A percentile compares a stretch with the other conserved stretches of the same genome.
phyloP scores from a whole-genome alignment of 768 basidiomycete species.

The Hypsizygus marmoreus region DNA sequence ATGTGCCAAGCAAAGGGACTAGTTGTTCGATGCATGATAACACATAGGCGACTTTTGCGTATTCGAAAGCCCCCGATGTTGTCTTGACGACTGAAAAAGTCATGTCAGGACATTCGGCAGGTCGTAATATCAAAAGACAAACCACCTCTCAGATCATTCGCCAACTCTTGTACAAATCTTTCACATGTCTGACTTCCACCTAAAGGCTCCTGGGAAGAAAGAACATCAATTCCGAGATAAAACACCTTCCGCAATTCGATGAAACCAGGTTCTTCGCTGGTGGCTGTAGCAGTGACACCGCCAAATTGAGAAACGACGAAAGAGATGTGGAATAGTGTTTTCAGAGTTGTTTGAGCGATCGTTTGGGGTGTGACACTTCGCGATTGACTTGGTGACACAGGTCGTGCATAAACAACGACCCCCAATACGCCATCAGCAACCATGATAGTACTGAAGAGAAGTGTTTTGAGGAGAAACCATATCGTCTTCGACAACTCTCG shows the following conservation, averaged over 20 bases:
- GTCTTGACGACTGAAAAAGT: slow-evolving; percentile 8
- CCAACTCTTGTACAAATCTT: slow-evolving; percentile 31
- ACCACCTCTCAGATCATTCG: slow-evolving; percentile 10
- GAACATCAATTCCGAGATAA: slow-evolving; percentile 76
- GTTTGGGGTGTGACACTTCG: slow-evolving; percentile 21
- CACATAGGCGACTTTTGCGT: slow-evolving; percentile 59
- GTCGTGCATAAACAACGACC: slow-evolving; percentile 52
- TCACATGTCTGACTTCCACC: slow-evolving; percentile 27
- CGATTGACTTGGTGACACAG: slow-evolving; percentile 25
- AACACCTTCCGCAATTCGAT: slow-evolving; percentile 73
- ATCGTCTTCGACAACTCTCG: slow-evolving; percentile 47
- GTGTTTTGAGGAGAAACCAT: slow-evolving; percentile 73
- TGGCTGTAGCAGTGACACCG: slow-evolving; percentile 56
- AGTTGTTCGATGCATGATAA: slow-evolving; percentile 81
- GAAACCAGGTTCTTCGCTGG: slow-evolving; percentile 52
- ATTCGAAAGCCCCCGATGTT: slow-evolving; percentile 12
- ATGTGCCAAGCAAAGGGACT: slow-evolving; percentile 56
- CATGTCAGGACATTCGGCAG: slow-evolving; percentile 2
- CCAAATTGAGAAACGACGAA: slow-evolving; percentile 84
- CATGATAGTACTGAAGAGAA: slow-evolving; percentile 76
- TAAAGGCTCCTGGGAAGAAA: slow-evolving; percentile 38
- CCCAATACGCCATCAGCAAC: slow-evolving; percentile 63
- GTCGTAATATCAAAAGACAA: neutral
- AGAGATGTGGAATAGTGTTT: slow-evolving; percentile 64
- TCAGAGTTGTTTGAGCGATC: slow-evolving; percentile 57